Percentiles rank a stretch among this genome's conserved stretches.
Conservation (phyloP, 1,139 yeast genomes). For the Kurtzmaniella quercitrusa region DNA sequence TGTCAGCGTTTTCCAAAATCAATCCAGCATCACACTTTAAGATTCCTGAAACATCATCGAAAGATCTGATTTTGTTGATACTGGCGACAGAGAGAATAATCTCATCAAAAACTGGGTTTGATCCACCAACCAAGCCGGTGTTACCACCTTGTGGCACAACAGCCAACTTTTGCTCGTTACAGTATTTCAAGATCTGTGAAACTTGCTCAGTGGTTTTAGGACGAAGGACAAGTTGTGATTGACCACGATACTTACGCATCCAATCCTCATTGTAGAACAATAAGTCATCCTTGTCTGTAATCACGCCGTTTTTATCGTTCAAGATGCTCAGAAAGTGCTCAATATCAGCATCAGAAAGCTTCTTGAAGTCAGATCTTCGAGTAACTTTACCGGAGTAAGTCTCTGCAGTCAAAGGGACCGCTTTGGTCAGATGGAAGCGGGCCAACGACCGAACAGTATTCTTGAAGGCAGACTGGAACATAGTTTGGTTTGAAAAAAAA, state of each 20-base stretch:
- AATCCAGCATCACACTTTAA: conserved; percentile 90
- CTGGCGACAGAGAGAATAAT: conserved; percentile 66
- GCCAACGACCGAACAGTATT: not conserved
- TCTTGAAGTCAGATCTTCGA: conserved; percentile 42
- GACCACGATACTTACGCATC: conserved; percentile 94
- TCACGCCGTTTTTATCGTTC: conserved; percentile 41
- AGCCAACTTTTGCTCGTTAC: conserved; percentile 75
- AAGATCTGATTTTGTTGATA: conserved; percentile 75
- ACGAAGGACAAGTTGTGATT: conserved; percentile 73
- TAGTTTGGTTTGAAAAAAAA: not conserved
- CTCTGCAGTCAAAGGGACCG: conserved; percentile 59
- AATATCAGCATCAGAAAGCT: conserved; percentile 56
- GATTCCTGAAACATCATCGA: conserved; percentile 81
- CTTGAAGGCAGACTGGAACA: conserved; percentile 2
- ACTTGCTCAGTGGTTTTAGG: conserved; percentile 84
- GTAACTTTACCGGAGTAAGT: conserved; percentile 52
- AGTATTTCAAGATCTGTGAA: conserved; percentile 70
- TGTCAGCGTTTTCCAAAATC: conserved; percentile 82
- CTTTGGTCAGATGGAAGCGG: conserved; percentile 27
- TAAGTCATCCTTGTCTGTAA: conserved; percentile 60
- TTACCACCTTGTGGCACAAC: conserved; percentile 98
- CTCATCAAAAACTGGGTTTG: conserved; percentile 91
- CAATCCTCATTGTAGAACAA: conserved; percentile 83
- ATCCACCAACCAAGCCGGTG: conserved; percentile 95
- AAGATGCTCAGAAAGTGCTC: conserved; percentile 57